Evolutionary conservation across 768 basidiomycete genomes (phyloP).

Genomic region (Russula sp.): DNA sequence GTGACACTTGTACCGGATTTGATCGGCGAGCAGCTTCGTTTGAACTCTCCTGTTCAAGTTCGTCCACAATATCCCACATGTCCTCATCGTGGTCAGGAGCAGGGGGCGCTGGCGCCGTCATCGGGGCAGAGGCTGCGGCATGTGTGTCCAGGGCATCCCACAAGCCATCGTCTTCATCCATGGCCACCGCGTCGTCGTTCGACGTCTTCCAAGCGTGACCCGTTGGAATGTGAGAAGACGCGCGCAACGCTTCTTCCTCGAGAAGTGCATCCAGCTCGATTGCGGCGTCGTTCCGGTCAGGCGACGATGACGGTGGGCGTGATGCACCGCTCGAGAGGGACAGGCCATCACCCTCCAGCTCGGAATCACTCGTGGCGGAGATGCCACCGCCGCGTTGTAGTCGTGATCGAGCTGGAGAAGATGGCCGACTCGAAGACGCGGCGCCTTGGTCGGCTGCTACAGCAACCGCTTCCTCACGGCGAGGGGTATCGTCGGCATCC

Average conservation of each 20-base stretch:
- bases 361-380: constrained; percentile 10
- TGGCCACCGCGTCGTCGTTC: constrained; percentile 2
- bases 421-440: constrained; percentile 4
- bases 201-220: constrained; percentile 8
- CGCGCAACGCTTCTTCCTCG: constrained; percentile 16
- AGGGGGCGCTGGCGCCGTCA: constrained; percentile 8
- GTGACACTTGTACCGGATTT: background rate
- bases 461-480: constrained; percentile 32
- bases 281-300: constrained; percentile 9
- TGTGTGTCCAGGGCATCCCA: constrained; percentile 28
- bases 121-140: constrained; percentile 1
- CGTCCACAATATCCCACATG: constrained; percentile 63
- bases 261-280: constrained; percentile 19
- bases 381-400: background rate
- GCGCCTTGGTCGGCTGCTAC: constrained; percentile 21
- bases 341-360: constrained; percentile 5
- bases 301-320: constrained; percentile 16
- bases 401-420: constrained; percentile 6
- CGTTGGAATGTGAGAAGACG: constrained; percentile 3
- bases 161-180: constrained; percentile 34
- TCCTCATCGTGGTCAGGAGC: constrained; percentile 47
- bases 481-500: constrained; percentile 40
- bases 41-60: constrained; percentile 37
- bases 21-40: background rate
- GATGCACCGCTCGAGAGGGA: constrained; percentile 3